Base-by-base conservation (phyloP, 2,329 filamentous ascomycete genomes). In the Trichoderma cornu-damae region DNA sequence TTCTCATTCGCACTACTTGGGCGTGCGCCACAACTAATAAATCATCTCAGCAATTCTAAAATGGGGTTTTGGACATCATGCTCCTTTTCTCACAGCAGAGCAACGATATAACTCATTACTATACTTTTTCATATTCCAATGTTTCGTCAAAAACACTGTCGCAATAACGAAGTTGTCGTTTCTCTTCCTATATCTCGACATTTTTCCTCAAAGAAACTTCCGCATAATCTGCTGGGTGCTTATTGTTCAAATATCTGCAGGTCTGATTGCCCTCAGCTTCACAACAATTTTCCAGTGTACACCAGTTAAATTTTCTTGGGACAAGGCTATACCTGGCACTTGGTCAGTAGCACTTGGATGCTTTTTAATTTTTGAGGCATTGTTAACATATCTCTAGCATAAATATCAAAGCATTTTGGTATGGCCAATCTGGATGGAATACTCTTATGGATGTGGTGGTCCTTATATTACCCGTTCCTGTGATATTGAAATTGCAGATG, bases 61-160 rank as follows among this genome's bases (percentile, higher is more conserved):
- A 14, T 55, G 51, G 51, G 51, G 51, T 9, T 55, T 55, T 22
- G 51, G 51, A 20, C 51, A 55, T 28, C 51, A 55, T 24, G 51
- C 51, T 2, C 30, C 40, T 28, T 55, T 37, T 6, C 51, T 55
- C n/a, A 55, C 34, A 4, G 22, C 30, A 7, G 51, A 55, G 30
- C n/a, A 55, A 18, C 51, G 51, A 20, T 55, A 55, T 9, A n/a
- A 55, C 51, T 55, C 51, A 12, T 30, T 55, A 12, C 34, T 55
- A 47, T 55, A 55, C n/a, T 55, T 55, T 26, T 55, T 55, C 12
- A 28, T 55, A 22, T 55, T 55, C 8, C 51, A 55, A 18, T 55
- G 40, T 11, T 55, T 55, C 9, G 40, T 55, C n/a, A 55, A 55
- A 16, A 46, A 55, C 42, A 55, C 51, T 4, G 51, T 55, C 14